Evolutionary conservation across 441 rosid species (phyloP), one percentile per base, ranked within the genome.

Genomic region (Pelargonium citronellum): DNA sequence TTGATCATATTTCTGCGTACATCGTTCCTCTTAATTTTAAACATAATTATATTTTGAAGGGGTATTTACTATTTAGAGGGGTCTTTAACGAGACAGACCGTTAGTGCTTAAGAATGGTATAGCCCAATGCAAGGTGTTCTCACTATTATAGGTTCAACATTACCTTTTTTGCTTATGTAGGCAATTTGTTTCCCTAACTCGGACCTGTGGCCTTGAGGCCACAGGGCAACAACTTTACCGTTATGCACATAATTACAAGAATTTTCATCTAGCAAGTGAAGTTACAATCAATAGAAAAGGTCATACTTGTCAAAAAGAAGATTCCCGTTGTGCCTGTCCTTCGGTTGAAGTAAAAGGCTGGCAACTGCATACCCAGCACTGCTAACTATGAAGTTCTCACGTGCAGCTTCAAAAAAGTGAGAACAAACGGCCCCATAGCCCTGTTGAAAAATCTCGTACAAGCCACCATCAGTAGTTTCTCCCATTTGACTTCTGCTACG

Each of bases 341-440:
- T 95, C 3, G 99, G 99, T 72, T 92, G 98, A 71, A 95, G 98
- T 77, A 95, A 74, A 67, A 92, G 96, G 77, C 97, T 95, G 7
- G 97, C 98, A 39, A 95, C 98, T 22, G 99, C 99, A 84, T 92
- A 95, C 77, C 98, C 99, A 11, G 99, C 99, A 74, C 99, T 95
- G 80, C 99, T 95, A 68, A 90, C 76, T 72, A 95, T 87, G 78
- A 92, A 95, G 76, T 95, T 92, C 81, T 91, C 87, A 34, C 99
- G 94, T 6, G 99, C 97, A 58, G 89, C 79, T 83, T 95, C 99
- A 71, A 95, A 95, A 76, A 78, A 77, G 39, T 88, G 80, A 69
- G 99, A 86, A 64, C 99, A 98, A 17, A 95, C 96, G 4, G 96
- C 89, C 74, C 98, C 99, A 78, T 75, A 86, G 81, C 90, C 99